Evolutionary conservation across 139 green algal genomes (phyloP), one percentile per base, ranked within the genome.

Genomic region (Limnomonas spitsbergensis): DNA sequence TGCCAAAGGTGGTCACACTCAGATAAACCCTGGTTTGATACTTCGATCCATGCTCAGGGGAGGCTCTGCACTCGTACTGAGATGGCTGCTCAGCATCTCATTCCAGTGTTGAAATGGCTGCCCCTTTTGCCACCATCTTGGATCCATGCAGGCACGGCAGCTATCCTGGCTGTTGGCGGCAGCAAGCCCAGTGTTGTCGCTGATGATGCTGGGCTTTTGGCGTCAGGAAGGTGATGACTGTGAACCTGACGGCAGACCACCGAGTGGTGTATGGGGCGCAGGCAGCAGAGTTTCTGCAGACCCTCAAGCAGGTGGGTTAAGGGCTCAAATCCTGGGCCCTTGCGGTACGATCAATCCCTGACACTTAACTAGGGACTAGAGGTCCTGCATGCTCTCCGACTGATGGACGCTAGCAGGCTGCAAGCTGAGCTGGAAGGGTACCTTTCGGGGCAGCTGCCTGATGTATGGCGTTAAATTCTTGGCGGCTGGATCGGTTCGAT

Each of bases 231-330:
- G 88, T 96, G 37, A 99, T 99, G 96, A 91, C 82, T 36, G 86
- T 98, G 56, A 99, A 99, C 90, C 77, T 99, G 40, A 99, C 96
- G 2, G 89, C 86, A 27, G 96, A 99, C 88, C 96, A 99, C 92
- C 88, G 96, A 66, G 90, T 97, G 70, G 92, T 99, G 71, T 98
- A 98, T 76, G 96, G 96, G 61, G 92, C 94, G 0, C 89, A 98
- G 53, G 92, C 94, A 14, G 96, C 96, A 47, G 90, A 94, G 85
- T 98, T 98, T 89, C 86, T 98, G 79, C 88, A 95, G 84, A 97
- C 92, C 1, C 84, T 98, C n/a, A 91, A 92, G 78, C 56, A 70
- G 56, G 56, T 70, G 24, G n/a, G n/a, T n/a, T n/a, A n/a, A n/a
- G n/a, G n/a, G n/a, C n/a, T n/a, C n/a, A n/a, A n/a, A n/a, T n/a